These are phyloP conservation scores for Coemansia javaensis DNA, from an alignment of 192 early-diverging fungal species.

Conservation along the genomic window DNA sequence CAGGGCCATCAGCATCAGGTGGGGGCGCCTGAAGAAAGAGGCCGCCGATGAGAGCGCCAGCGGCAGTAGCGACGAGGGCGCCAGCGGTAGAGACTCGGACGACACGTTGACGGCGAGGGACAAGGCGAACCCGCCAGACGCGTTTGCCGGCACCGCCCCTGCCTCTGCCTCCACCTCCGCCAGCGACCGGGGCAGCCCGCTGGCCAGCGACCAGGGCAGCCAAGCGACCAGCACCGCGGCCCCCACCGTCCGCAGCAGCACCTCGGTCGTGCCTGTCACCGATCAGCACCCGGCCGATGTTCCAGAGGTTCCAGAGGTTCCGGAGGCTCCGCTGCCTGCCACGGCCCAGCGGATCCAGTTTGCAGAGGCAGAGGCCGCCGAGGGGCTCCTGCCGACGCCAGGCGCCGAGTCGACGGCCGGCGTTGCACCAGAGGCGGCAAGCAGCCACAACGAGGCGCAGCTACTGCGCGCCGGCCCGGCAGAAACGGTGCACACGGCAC, in stretches of 20 bases:
- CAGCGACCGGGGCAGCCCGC: constrained; percentile 1
- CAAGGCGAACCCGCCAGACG: too few species aligned
- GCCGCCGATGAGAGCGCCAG: constrained; percentile 8
- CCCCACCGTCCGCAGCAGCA: not conserved
- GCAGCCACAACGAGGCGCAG: not conserved
- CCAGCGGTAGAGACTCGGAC: constrained; percentile 41
- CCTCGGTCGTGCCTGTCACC: constrained; percentile 1
- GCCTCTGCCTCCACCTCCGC: not conserved
- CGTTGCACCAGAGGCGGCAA: not conserved
- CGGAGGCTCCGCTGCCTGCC: not conserved
- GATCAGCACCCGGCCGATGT: too few species aligned
- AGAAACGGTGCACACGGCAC: constrained; percentile 4
- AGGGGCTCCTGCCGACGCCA: too few species aligned
- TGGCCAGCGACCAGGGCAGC: too few species aligned
- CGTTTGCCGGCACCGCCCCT: not conserved
- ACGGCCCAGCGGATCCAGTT: not conserved
- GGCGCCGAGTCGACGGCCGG: too few species aligned
- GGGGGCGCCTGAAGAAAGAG: constrained; percentile 7
- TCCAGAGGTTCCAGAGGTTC: not conserved
- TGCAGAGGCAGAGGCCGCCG: not conserved
- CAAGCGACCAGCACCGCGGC: too few species aligned
- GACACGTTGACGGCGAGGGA: constrained; percentile 21
- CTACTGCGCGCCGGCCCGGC: constrained; percentile 1
- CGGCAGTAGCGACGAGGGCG: constrained; percentile 22
- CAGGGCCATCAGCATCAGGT: not conserved